Evolutionary conservation across 139 green algal species (phyloP), one percentile per base, ranked within the genome.

Genomic region (Deuterostichococcus epilithicus): DNA sequence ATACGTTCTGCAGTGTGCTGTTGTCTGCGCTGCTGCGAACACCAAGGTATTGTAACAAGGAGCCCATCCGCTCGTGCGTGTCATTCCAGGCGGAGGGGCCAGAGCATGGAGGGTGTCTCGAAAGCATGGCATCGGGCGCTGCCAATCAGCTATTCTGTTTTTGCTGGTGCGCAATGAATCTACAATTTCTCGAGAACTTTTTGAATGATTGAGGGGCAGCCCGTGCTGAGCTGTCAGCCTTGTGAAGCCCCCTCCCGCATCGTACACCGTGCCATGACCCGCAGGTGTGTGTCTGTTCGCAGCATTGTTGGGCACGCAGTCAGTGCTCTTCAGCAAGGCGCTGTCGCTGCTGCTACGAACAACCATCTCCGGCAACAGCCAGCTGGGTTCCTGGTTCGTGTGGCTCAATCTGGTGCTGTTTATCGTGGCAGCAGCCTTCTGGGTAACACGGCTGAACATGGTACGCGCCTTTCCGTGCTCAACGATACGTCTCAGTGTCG

Each of bases 301-400:
- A 63, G 52, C 52, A 1, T 71, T 94, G 63, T 60, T 97, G 10
- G 93, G 93, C 68, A 97, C 93, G 2, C 92, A 97, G 78, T 86
- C 70, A 18, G 90, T 97, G 33, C 80, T 97, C 33, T 97, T 96
- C 76, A 86, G 82, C 81, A 97, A 97, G 77, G 87, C 83, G 1
- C 81, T 97, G 67, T 94, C 90, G 18, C 89, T 90, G 36, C 85
- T 97, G 65, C 83, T 97, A 72, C 85, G 93, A 33, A 85, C 84
- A 10, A 93, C 89, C 0, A 70, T 94, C 13, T 52, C 33, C 5
- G 92, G 89, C 0, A 84, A 94, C 70, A 91, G 85, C 74, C 87
- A 96, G 88, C 80, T 95, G 25, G 76, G 42, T n/a, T 86, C 83
- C 69, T 96, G 89, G 91, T 97, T 95, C 82, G 94, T 87, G 0